Base-by-base conservation (phyloP, 2,329 filamentous ascomycete genomes). In the Ceratocystis cubensis region DNA sequence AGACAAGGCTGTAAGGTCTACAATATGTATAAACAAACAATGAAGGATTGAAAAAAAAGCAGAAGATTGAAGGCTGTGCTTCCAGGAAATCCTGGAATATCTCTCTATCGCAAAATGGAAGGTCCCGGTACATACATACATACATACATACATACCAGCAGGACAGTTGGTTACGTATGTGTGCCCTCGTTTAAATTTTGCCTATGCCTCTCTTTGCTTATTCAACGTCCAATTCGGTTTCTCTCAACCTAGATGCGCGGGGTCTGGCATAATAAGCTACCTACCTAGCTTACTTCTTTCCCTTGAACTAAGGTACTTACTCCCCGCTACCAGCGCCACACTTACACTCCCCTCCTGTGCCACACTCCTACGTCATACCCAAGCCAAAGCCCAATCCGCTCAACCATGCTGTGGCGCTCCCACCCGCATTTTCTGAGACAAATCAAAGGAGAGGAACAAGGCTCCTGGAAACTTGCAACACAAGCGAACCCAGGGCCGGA, bases 371-470 rank as follows among this genome's bases (percentile, higher is more conserved):
- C 61, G 33, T 63, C 61, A 63, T 59, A 7, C 59, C 20, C 17
- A 41, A 15, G 13, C 5, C 15, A 48, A 20, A n/a, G 17, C 15
- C 45, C 45, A 17, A 17, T 17, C 25, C 30, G 33, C 28, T 13
- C n/a, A 33, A 48, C 45, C 37, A 1, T 41, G 37, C n/a, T 56
- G 62, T 64, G 62, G 62, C 62, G 62, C 53, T 8, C 53, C 20
- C n/a, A 25, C 8, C 20, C 13, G 8, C 15, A 15, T 33, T 22
- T 44, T 30, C 62, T 64, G 62, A 64, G 62, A 64, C 62, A 64
- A 64, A 59, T 59, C 53, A 37, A 17, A 59, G 59, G 37, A 62
- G 59, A 62, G 5, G 37, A 41, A 46, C 33, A 62, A 45, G 53
- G 53, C 53, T 59, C 22, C 22, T 33, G 53, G 53, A 59, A 37